Evolutionary conservation across 495 filamentous ascomycete species (phyloP).

Genomic region (Lindgomyces ingoldianus): DNA sequence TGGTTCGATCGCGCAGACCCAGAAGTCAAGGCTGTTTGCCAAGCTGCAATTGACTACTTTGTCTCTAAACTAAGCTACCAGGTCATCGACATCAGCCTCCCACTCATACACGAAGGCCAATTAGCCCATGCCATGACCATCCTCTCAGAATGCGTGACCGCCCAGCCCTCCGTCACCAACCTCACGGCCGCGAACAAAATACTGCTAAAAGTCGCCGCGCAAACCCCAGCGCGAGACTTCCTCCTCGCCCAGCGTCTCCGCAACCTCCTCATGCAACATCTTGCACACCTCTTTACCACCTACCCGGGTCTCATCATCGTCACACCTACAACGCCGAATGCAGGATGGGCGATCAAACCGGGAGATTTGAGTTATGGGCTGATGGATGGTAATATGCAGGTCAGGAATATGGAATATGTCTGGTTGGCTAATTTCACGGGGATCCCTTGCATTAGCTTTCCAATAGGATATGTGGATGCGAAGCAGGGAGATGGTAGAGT

Average conservation of each 20-base stretch:
- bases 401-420: conserved; percentile 84
- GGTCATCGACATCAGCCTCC: conserved; percentile 71
- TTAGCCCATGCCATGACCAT: conserved; percentile 80
- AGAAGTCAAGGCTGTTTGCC: conserved; percentile 60
- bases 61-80: conserved; percentile 61
- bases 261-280: conserved; percentile 77
- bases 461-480: conserved; percentile 67
- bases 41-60: conserved; percentile 63
- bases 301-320: conserved; percentile 79
- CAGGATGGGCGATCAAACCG: conserved; percentile 69
- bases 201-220: conserved; percentile 62
- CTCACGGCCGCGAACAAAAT: conserved; percentile 74
- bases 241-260: conserved; percentile 74
- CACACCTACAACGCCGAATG: conserved; percentile 74
- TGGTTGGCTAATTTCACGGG: conserved; percentile 86
- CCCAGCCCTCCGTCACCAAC: conserved; percentile 42
- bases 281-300: conserved; percentile 67
- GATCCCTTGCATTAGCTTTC: conserved; percentile 74
- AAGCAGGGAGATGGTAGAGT: conserved; percentile 55
- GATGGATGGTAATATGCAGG: conserved; percentile 68
- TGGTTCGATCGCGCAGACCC: conserved; percentile 74
- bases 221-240: conserved; percentile 69
- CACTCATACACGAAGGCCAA: conserved; percentile 72
- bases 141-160: conserved; percentile 50
- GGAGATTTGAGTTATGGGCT: conserved; percentile 65